Evolutionary conservation across 371 early-diverging fungal species (phyloP), one percentile per base, ranked within the genome.

Genomic region (Nematocida sp.): DNA sequence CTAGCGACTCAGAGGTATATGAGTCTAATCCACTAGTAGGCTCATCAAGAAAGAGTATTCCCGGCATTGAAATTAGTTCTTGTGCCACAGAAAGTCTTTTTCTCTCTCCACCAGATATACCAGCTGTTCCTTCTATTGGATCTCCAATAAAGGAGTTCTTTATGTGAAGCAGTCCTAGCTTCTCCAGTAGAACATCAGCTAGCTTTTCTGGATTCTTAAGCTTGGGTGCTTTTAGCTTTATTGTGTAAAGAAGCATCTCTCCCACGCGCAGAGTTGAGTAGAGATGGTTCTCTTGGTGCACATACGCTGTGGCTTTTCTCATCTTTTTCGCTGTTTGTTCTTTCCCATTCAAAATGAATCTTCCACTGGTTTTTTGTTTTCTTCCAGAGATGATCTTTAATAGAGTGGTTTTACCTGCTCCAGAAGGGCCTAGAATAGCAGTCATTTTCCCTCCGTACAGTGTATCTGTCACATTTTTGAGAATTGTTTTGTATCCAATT

Each of bases 11-110:
- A 0, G 95, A 93, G 70, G 90, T 93, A 81, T 90, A 87, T 11
- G 90, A 87, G 82, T 94, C 95, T 23, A 94, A 84, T 62, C 93
- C 92, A 66, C 88, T 87, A 0, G 90, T 90, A 9, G 89, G 87
- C 34, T 89, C 95, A 78, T 95, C 96, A 86, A 90, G 88, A 76
- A 89, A 92, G 63, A 91, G 77, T 25, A 90, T 87, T 7, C 88
- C 86, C 1, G 95, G 91, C 31, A 91, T 88, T 0, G 90, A 87
- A 1, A 93, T 87, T 1, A 92, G 84, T 79, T 90, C 91, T 83
- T 88, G 85, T 7, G 88, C 92, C 62, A 92, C 88, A 66, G 88
- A 87, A 46, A 88, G 87, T 45, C 94, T 85, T 81, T 90, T 91
- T 51, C 88, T 85, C 76, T 91, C 90, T n/a, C 87, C 91, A n/a